Conservation (phyloP, 192 early-diverging fungal species). For the Haplosporangium gracile region DNA sequence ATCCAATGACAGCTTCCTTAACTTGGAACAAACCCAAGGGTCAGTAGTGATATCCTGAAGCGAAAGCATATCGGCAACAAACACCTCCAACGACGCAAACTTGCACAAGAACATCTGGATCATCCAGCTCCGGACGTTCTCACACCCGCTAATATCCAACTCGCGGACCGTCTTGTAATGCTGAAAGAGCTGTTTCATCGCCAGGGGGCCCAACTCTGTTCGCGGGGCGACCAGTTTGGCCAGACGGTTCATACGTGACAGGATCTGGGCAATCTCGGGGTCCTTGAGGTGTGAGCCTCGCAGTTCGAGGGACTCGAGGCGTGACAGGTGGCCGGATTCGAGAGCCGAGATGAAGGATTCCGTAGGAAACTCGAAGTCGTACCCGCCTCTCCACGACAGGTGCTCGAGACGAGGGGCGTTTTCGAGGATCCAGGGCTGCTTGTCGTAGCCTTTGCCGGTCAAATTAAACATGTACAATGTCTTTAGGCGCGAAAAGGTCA, state of each 20-base stretch:
- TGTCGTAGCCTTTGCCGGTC: background rate
- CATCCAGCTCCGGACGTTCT: background rate
- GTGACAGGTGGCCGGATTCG: background rate
- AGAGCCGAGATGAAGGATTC: background rate
- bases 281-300: background rate
- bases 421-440: background rate
- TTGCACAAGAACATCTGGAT: slow-evolving; percentile 1
- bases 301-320: slow-evolving; percentile 1
- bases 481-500: background rate
- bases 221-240: background rate
- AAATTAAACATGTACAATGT: background rate
- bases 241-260: background rate
- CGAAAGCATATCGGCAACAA: slow-evolving; percentile 7
- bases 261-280: background rate
- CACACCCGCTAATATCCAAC: background rate
- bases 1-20: background rate
- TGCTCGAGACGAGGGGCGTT: background rate
- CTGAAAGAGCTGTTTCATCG: slow-evolving; percentile 1
- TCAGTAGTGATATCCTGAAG: background rate
- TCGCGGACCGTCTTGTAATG: slow-evolving; percentile 1
- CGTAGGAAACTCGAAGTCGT: background rate
- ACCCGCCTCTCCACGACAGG: background rate
- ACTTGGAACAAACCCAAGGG: background rate
- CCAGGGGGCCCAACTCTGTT: background rate
- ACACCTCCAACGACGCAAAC: background rate